Evolutionary conservation across 2,329 filamentous ascomycete genomes (phyloP), one percentile per base, ranked within the genome.

Genomic region (Fusarium goolgardi): DNA sequence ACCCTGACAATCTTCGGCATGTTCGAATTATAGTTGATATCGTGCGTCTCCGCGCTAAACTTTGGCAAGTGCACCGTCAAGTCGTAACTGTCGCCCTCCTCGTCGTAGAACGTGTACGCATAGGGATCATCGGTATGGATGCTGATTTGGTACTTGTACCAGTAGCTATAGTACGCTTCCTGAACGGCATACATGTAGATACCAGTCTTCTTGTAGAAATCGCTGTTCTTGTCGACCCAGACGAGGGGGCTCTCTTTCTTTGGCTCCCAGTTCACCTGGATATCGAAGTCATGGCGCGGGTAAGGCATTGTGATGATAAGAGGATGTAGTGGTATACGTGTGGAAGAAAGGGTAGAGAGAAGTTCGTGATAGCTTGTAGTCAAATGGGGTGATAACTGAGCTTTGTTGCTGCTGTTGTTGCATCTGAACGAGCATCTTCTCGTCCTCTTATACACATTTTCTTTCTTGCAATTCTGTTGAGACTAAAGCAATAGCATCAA

Each of bases 391-490:
- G 3, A 21, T 21, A 21, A 39, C 12, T 39, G 35, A 39, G 35
- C 4, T 39, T 7, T 39, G 35, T 39, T 21, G 35, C 6, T 39
- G 3, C 6, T 39, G n/a, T 6, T 39, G n/a, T 8, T 39, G n/a
- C n/a, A 15, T 39, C n/a, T 15, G 11, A 6, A 3, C 10, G n/a
- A 39, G 12, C 35, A 39, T 39, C 35, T 20, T 39, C n/a, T 37
- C 0, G 35, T 39, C 35, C 8, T 39, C n/a, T 39, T 39, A 39
- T 21, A 39, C n/a, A 39, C 11, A 21, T 39, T 21, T 21, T 21
- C 3, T 3, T 3, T 34, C n/a, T 39, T 20, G 6, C n/a, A 8
- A 8, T 8, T 15, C 3, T 6, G 6, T 13, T 1, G 6, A 21
- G n/a, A 21, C n/a, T 4, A 39, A 21, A 15, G 6, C 2, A 21